Evolutionary conservation across 805 yeast genomes (phyloP).

Genomic region (Komagataella pastoris): DNA sequence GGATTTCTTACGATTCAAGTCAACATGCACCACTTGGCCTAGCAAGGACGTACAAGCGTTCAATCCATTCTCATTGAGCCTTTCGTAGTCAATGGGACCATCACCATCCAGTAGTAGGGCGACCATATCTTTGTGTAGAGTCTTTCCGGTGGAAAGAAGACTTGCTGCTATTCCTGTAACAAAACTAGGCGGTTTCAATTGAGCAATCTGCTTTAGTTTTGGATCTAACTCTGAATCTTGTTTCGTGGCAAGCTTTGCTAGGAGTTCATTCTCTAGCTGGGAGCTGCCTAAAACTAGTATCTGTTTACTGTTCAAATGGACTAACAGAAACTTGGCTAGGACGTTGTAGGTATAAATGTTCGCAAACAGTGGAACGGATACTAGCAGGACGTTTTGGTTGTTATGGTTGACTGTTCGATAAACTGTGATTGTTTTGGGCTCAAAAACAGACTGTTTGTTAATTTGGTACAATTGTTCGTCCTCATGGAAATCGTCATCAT

Average conservation of each 20-base stretch:
- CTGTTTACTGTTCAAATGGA: conserved; percentile 3
- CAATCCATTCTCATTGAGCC: conserved; percentile 24
- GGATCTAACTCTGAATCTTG: neutral
- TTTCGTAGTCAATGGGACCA: conserved; percentile 36
- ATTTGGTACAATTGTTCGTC: conserved; percentile 32
- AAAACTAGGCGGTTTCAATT: conserved; percentile 32
- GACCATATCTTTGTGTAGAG: conserved; percentile 3
- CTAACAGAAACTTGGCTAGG: conserved; percentile 7
- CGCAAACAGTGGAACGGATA: conserved; percentile 9
- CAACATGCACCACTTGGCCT: neutral
- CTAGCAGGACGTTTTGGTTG: neutral
- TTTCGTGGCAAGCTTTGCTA: conserved; percentile 5
- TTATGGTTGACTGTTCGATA: neutral
- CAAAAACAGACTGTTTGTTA: conserved; percentile 13
- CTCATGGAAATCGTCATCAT: conserved; percentile 23
- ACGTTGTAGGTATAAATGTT: conserved; percentile 13
- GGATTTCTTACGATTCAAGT: neutral
- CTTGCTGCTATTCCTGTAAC: conserved; percentile 32
- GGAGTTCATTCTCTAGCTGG: conserved; percentile 9
- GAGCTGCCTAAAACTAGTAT: conserved; percentile 11
- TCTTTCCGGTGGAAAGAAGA: conserved; percentile 17
- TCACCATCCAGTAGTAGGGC: conserved; percentile 25
- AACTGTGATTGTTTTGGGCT: conserved; percentile 6
- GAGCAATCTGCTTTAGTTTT: conserved; percentile 16
- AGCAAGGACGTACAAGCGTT: conserved; percentile 10